phyloP scores from a whole-genome alignment of 331 rosid genomes.

The Spiraea crenata region DNA sequence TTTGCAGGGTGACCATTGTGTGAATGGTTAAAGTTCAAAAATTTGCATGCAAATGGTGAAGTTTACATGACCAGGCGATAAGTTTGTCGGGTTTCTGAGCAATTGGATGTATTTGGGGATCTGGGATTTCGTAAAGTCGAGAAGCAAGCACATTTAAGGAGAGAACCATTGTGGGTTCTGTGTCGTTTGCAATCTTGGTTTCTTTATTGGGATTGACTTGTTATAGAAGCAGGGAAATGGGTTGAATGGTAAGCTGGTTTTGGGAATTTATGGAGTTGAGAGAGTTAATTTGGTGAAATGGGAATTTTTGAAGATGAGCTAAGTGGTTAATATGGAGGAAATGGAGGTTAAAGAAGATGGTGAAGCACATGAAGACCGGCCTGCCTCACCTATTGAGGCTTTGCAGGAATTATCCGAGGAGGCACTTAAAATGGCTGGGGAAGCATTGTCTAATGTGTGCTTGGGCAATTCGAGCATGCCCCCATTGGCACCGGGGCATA shows the following conservation, averaged over 20 bases:
- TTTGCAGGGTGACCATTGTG: conserved; percentile 26
- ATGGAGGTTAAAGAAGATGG: conserved; percentile 62
- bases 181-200: conserved; percentile 29
- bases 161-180: conserved; percentile 10
- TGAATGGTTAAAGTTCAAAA: conserved; percentile 16
- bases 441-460: conserved; percentile 49
- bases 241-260: conserved; percentile 25
- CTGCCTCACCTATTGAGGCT: conserved; percentile 42
- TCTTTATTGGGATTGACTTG: conserved; percentile 13
- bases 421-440: conserved; percentile 65
- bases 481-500: conserved; percentile 46
- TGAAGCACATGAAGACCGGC: conserved; percentile 45
- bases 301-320: conserved; percentile 37
- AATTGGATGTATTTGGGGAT: conserved; percentile 26
- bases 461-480: conserved; percentile 32
- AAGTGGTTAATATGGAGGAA: conserved; percentile 50
- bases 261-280: conserved; percentile 18
- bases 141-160: conserved; percentile 25
- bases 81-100: conserved; percentile 31
- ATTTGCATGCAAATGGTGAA: conserved; percentile 9
- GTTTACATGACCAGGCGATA: conserved; percentile 20
- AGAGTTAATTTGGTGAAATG: conserved; percentile 34
- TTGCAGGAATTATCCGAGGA: conserved; percentile 68
- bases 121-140: conserved; percentile 26
- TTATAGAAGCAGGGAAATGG: conserved; percentile 25